Evolutionary conservation across 1,284 basidiomycete genomes (phyloP).

Genomic region (Tausonia pullulans): DNA sequence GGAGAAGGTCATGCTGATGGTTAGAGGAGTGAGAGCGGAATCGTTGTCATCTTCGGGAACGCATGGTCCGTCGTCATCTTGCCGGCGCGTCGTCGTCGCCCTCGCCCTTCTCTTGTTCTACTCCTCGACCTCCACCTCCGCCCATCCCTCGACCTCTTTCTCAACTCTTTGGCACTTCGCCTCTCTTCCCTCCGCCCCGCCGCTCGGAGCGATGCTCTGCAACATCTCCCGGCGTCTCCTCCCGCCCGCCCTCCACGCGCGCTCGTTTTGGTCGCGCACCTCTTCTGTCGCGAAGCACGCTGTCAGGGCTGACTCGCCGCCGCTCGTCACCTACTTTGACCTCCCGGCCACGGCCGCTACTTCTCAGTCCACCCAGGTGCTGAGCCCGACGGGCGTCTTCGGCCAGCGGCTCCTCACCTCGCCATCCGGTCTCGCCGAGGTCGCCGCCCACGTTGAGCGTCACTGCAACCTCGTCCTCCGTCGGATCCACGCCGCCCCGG

Average conservation of each 20-base stretch:
- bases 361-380: conserved; percentile 18
- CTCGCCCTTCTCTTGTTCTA: neutral
- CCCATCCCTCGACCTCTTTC: neutral
- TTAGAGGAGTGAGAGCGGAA: neutral
- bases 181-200: no score
- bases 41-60: neutral
- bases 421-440: conserved; percentile 24
- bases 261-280: no score
- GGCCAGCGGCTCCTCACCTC: conserved; percentile 26
- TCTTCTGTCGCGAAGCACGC: neutral
- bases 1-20: neutral
- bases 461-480: conserved; percentile 34
- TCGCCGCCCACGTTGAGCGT: conserved; percentile 31
- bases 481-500: conserved; percentile 32
- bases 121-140: neutral
- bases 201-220: no score
- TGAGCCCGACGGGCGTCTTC: conserved; percentile 28
- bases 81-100: neutral
- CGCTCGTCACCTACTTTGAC: conserved; percentile 11
- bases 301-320: neutral
- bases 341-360: neutral
- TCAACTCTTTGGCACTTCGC: no score
- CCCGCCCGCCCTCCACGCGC: no score
- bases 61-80: neutral
- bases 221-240: no score